Evolutionary conservation across 148 eudicot genomes (phyloP).

Genomic region (Polygonum aviculare): DNA sequence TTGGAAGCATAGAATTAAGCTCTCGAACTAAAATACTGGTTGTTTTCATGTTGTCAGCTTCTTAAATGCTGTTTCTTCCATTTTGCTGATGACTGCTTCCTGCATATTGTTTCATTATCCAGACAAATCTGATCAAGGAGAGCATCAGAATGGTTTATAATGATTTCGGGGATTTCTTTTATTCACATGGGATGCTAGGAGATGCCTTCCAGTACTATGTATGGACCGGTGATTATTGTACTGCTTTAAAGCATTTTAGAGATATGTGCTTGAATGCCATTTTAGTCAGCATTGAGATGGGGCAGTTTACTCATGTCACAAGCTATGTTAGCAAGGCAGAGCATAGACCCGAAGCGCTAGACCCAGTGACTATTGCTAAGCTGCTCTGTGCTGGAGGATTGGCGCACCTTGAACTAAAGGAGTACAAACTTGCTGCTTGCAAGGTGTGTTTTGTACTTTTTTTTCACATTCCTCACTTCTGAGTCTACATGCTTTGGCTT

Average conservation of each 20-base stretch:
- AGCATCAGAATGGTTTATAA: slow-evolving; percentile 98
- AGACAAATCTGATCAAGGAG: slow-evolving; percentile 97
- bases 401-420: slow-evolving; percentile 64
- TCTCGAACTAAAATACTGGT: background rate
- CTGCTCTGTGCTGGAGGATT: slow-evolving; percentile 84
- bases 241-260: slow-evolving; percentile 77
- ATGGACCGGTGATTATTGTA: slow-evolving; percentile 96
- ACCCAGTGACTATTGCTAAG: slow-evolving; percentile 54
- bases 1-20: background rate
- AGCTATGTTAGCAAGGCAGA: slow-evolving; percentile 94
- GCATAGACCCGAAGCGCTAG: slow-evolving; percentile 57
- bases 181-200: slow-evolving; percentile 74
- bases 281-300: slow-evolving; percentile 93
- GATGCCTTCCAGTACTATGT: slow-evolving; percentile 89
- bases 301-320: slow-evolving; percentile 82
- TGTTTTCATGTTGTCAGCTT: background rate
- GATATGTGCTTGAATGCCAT: slow-evolving; percentile 91
- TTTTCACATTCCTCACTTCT: slow-evolving; percentile 1
- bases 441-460: slow-evolving; percentile 42
- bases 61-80: background rate
- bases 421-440: slow-evolving; percentile 88
- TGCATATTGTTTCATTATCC: slow-evolving; percentile 17
- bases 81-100: background rate
- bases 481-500: background rate
- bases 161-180: slow-evolving; percentile 88